These are phyloP conservation scores for Coelastrella sp. DNA, from an alignment of 139 green algal genomes.

Conservation along the genomic window DNA sequence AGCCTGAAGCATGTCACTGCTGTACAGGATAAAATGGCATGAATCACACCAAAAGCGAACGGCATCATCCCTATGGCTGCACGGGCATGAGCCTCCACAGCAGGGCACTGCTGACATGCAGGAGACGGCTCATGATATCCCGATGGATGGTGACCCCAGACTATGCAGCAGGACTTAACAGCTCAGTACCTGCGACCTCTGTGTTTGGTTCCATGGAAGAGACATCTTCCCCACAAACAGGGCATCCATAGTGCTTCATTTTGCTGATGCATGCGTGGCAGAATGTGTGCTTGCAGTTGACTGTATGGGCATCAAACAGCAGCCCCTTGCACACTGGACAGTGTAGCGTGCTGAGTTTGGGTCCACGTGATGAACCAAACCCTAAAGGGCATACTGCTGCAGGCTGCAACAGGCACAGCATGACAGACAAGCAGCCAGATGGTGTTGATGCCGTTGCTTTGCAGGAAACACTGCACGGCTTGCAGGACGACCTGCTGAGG, in stretches of 20 bases:
- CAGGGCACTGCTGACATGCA: neutral
- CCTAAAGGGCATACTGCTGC: conserved; percentile 52
- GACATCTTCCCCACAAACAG: conserved; percentile 67
- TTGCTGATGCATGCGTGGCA: conserved; percentile 56
- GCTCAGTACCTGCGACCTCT: conserved; percentile 52
- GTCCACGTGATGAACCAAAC: conserved; percentile 43
- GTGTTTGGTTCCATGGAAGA: conserved; percentile 43
- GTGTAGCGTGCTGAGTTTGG: conserved; percentile 50
- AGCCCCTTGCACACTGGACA: conserved; percentile 60
- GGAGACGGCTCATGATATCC: neutral
- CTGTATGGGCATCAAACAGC: conserved; percentile 52
- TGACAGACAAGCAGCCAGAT: neutral
- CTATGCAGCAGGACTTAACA: neutral
- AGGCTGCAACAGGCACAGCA: neutral
- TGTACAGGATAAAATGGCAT: no score
- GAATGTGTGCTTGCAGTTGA: conserved; percentile 53
- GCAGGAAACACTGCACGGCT: neutral
- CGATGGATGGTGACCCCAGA: no score
- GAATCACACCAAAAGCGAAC: no score
- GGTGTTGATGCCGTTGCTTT: neutral
- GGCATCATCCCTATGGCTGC: no score
- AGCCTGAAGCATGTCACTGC: no score
- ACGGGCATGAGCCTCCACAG: no score
- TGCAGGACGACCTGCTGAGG: neutral
- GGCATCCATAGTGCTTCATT: conserved; percentile 58